These are phyloP conservation scores for Fusarium buharicum DNA, from an alignment of 2,329 filamentous ascomycete species.

Conservation along the genomic window DNA sequence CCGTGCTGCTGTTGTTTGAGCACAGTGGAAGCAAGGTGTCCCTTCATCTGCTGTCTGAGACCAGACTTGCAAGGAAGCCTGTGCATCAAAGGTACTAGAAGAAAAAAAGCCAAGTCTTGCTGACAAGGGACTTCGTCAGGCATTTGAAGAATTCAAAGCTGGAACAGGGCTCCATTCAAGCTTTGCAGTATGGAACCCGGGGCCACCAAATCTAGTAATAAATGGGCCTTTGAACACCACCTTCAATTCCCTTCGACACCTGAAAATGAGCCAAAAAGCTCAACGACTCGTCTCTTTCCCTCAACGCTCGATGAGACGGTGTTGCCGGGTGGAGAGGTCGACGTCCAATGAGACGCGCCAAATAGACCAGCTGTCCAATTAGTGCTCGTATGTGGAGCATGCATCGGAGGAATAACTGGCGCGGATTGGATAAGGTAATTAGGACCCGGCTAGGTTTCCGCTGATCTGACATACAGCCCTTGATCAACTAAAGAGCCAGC, in stretches of 20 bases:
- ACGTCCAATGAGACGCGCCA: conserved; percentile 20
- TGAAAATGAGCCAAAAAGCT: conserved; percentile 4
- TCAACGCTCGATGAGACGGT: conserved; percentile 28
- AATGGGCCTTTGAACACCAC: conserved; percentile 13
- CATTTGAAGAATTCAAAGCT: conserved; percentile 29
- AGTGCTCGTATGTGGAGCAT: conserved; percentile 10
- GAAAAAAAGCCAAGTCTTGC: conserved; percentile 30
- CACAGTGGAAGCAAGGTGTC: conserved; percentile 16
- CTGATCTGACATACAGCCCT: conserved; percentile 37
- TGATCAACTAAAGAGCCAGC: conserved; percentile 14
- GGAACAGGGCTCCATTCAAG: conserved; percentile 30
- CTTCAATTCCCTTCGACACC: conserved; percentile 22
- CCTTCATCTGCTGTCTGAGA: conserved; percentile 22
- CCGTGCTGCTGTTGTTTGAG: too few species aligned
- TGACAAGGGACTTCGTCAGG: conserved; percentile 30
- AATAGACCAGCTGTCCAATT: conserved; percentile 24
- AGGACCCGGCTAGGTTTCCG: conserved; percentile 12
- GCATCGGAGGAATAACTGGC: conserved; percentile 10
- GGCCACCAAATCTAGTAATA: conserved; percentile 18
- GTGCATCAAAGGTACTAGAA: conserved; percentile 1
- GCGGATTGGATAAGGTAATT: conserved; percentile 20
- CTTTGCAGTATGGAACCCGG: conserved; percentile 29
- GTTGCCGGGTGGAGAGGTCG: conserved; percentile 13
- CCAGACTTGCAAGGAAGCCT: conserved; percentile 23
- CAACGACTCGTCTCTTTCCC: background rate